phyloP scores from a whole-genome alignment of 2,329 filamentous ascomycete species.

The Chaetomiaceae sp. region DNA sequence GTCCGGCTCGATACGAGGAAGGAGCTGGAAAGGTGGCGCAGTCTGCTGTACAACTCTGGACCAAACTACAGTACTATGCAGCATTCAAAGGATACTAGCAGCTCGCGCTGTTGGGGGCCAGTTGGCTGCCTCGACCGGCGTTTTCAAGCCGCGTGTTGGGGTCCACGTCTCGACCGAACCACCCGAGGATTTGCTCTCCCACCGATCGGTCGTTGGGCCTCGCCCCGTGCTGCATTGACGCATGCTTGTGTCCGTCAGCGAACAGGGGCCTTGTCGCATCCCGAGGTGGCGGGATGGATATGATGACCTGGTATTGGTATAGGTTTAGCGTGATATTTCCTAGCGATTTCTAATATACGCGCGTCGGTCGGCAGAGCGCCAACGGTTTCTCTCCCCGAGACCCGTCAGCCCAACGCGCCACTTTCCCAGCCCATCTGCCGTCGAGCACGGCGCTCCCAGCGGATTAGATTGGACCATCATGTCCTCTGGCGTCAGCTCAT shows the following conservation, averaged over 20 bases:
- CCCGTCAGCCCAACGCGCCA: not conserved
- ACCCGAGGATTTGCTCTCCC: too few species aligned
- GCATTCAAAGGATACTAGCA: too few species aligned
- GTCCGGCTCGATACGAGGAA: too few species aligned
- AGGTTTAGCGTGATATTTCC: not conserved
- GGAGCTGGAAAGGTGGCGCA: too few species aligned
- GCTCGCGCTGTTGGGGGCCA: too few species aligned
- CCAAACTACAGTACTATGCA: too few species aligned
- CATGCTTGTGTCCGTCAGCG: not conserved
- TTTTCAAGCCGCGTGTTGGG: too few species aligned
- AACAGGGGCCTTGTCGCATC: not conserved
- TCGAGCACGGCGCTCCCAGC: not conserved
- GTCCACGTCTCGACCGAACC: too few species aligned
- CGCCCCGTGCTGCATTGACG: too few species aligned
- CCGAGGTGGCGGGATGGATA: not conserved
- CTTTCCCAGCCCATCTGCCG: not conserved
- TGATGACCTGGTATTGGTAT: not conserved
- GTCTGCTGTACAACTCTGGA: too few species aligned
- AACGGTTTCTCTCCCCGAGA: not conserved
- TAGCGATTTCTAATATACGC: not conserved
- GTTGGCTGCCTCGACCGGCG: too few species aligned
- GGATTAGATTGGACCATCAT: not conserved
- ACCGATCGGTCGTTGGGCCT: too few species aligned
- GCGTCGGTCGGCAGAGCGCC: not conserved
- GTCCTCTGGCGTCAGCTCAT: not conserved